Conservation (phyloP, 306 rosid species). For the Sechiopsis laciniata region DNA sequence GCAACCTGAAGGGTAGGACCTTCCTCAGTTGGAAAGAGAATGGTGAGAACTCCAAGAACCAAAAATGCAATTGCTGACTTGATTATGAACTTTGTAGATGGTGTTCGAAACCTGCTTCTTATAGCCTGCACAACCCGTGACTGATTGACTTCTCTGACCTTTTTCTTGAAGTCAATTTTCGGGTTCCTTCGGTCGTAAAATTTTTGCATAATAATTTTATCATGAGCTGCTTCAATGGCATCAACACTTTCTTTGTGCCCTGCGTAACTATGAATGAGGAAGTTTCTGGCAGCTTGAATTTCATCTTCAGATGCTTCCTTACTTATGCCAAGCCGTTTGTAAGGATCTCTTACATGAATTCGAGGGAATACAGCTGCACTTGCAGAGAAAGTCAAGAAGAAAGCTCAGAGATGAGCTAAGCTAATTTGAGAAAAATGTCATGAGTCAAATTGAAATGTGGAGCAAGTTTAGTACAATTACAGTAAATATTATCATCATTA, state of each 20-base stretch:
- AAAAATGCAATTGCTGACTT: conserved; percentile 62
- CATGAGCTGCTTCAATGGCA: conserved; percentile 93
- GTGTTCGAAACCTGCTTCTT: conserved; percentile 73
- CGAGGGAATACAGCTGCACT: conserved; percentile 74
- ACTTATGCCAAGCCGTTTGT: conserved; percentile 89
- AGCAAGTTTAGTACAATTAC: no score
- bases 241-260: conserved; percentile 90
- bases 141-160: conserved; percentile 69
- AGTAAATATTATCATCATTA: no score
- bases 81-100: conserved; percentile 63
- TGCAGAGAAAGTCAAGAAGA: neutral
- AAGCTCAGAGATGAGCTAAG: no score
- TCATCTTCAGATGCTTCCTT: conserved; percentile 95
- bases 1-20: conserved; percentile 98
- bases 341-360: conserved; percentile 82
- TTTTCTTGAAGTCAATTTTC: conserved; percentile 73
- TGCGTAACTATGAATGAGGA: conserved; percentile 64
- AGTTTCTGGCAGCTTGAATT: conserved; percentile 90
- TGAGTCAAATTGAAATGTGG: no score
- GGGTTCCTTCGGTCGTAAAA: conserved; percentile 77
- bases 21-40: conserved; percentile 87
- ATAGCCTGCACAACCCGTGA: conserved; percentile 61
- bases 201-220: conserved; percentile 83
- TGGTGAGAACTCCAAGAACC: conserved; percentile 67
- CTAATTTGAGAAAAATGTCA: no score